Base-by-base conservation (phyloP, 2,329 filamentous ascomycete species). In the Botryotinia narcissicola region DNA sequence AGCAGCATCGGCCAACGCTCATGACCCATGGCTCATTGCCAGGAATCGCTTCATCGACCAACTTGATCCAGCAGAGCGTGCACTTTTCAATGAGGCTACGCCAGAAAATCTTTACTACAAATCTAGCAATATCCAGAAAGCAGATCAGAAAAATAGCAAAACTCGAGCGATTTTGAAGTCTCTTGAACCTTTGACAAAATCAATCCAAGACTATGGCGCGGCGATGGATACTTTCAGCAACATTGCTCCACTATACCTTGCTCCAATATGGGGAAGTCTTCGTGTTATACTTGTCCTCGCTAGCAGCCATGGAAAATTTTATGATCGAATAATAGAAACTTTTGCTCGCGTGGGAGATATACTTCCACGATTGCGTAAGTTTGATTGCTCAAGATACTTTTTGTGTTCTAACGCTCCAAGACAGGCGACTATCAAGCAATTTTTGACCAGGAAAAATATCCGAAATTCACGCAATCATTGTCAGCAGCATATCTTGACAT, bases 11-110 rank as follows among this genome's bases (percentile, higher is more conserved):
- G 37, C 6, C 9, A 18, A 7, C n/a, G 0, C 60, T 22, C 25
- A 48, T 12, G 37, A 59, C 37, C 70, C 48, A 59, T 67, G 70
- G 61, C 70, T 72, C 29, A 59, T 60, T 16, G 61, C 70, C 4
- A 67, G 8, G 46, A 22, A 67, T 3, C 48, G 70, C 8, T 66
- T 71, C 2, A 1, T 67, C 3, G 57, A 29, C 0, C 0, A 32
- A 10, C 48, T 67, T 9, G 48, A 59, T 10, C 29, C 29, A 10
- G 12, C n/a, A 14, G 48, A 72, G 48, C 61, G 22, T 4, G 61
- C n/a, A 9, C 35, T 72, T 0, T 71, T 67, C 1, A 54, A 67
- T 2, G 48, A 67, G 16, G 48, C 61, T 57, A 59, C 70, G 14
- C 61, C 46, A 10, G 70, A 67, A 22, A 59, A 72, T 66, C 46